Evolutionary conservation across 1,139 yeast species (phyloP).

Genomic region (Hyphopichia fennica): DNA sequence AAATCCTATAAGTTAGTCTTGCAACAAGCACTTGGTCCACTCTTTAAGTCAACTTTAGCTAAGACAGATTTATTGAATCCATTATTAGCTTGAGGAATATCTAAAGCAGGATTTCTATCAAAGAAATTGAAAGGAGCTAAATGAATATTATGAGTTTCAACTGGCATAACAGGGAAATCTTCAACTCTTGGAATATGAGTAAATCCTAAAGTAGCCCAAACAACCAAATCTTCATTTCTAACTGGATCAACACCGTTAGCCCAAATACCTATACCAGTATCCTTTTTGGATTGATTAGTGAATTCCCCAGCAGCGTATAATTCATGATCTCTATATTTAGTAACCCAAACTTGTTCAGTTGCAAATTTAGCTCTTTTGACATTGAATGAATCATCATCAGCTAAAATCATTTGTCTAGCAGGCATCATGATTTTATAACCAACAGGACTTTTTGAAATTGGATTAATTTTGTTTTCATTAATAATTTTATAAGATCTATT

Average conservation of each 20-base stretch:
- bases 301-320: conserved; percentile 77
- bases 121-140: conserved; percentile 79
- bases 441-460: conserved; percentile 73
- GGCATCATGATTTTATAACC: conserved; percentile 81
- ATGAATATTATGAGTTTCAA: conserved; percentile 68
- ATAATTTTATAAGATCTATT: conserved; percentile 78
- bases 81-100: conserved; percentile 74
- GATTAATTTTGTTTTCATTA: conserved; percentile 77
- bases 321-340: conserved; percentile 68
- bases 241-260: conserved; percentile 69
- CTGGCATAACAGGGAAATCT: conserved; percentile 95
- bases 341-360: conserved; percentile 75
- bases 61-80: conserved; percentile 68
- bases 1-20: conserved; percentile 31
- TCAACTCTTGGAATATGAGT: conserved; percentile 88
- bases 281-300: conserved; percentile 70
- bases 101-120: conserved; percentile 79
- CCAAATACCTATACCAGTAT: conserved; percentile 65
- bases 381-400: conserved; percentile 62
- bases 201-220: conserved; percentile 86
- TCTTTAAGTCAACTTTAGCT: conserved; percentile 22
- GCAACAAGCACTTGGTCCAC: conserved; percentile 39
- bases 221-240: conserved; percentile 77
- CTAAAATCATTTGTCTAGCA: conserved; percentile 72
- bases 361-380: conserved; percentile 70